Evolutionary conservation across 805 yeast species (phyloP), one percentile per base, ranked within the genome.

Genomic region (Myxozyma sirexii): DNA sequence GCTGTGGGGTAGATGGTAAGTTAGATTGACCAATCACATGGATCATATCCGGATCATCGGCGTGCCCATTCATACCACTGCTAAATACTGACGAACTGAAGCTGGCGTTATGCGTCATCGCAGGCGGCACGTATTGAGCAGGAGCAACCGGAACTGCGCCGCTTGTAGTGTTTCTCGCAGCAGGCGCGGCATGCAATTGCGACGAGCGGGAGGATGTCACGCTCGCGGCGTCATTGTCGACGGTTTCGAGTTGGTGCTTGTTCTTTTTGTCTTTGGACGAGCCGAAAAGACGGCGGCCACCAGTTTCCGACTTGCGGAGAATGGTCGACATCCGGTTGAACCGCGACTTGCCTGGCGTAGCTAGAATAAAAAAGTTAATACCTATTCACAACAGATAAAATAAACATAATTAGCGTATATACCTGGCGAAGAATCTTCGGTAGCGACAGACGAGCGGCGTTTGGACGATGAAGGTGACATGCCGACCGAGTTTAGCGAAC

Each of bases 231-330:
- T 53, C 52, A 4, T n/a, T 38, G 19, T 38, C 42, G 23, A 47
- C 5, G 31, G 51, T 48, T 35, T 57, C 58, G 27, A 23, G 31
- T 29, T 48, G 37, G 17, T 45, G 42, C 13, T 54, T 29, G 23
- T 39, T 37, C 24, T 39, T 44, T 42, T 60, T 57, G 53, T 61
- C 62, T 35, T 65, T 60, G 24, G 44, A 43, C 23, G 50, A 53
- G 29, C 57, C 48, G 43, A 66, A 66, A 21, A 64, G 31, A 13
- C 67, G 55, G 2, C 62, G 62, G 7, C 70, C 61, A 23, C 59
- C 53, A 29, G 42, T 23, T 17, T 57, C 54, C 24, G 54, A 33
- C 21, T 59, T 44, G 42, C 64, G 50, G 17, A 60, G 39, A 3
- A 60, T 60, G 1, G 64, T 57, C 41, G 55, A 50, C 59, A 60